phyloP scores from a whole-genome alignment of 768 basidiomycete species.

The Suillus subalutaceus region DNA sequence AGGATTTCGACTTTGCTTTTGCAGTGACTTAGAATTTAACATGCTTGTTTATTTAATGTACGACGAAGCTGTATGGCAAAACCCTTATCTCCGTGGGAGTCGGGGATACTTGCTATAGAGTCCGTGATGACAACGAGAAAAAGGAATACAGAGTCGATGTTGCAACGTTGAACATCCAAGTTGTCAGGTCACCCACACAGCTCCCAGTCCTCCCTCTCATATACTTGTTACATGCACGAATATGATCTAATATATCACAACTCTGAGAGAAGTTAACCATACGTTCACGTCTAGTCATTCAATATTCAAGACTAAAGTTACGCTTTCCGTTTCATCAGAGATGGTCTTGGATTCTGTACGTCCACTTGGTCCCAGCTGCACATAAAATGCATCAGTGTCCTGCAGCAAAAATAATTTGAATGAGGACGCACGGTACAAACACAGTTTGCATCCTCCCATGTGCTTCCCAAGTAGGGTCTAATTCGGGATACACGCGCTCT shows the following conservation, averaged over 20 bases:
- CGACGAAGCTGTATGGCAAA: too few species aligned
- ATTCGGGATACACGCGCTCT: constrained; percentile 59
- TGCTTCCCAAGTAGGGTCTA: constrained; percentile 27
- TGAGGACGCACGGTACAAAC: constrained; percentile 59
- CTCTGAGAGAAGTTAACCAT: not conserved
- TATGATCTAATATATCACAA: not conserved
- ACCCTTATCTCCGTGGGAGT: too few species aligned
- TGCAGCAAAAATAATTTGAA: not conserved
- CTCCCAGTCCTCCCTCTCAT: not conserved
- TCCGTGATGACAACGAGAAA: too few species aligned
- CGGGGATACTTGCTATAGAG: too few species aligned
- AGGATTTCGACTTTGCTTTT: too few species aligned
- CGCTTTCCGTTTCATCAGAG: constrained; percentile 24
- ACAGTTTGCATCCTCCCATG: constrained; percentile 61
- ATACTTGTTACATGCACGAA: not conserved
- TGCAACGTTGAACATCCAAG: too few species aligned
- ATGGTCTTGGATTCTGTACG: constrained; percentile 22
- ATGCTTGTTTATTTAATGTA: too few species aligned
- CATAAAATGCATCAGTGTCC: too few species aligned
- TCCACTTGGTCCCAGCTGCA: constrained; percentile 17
- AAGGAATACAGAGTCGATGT: too few species aligned
- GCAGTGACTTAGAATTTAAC: too few species aligned
- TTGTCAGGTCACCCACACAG: not conserved
- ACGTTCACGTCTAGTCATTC: not conserved
- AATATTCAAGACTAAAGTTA: not conserved